These are phyloP conservation scores for Astrocystis sublimbata DNA, from an alignment of 495 filamentous ascomycete species.

Conservation along the genomic window DNA sequence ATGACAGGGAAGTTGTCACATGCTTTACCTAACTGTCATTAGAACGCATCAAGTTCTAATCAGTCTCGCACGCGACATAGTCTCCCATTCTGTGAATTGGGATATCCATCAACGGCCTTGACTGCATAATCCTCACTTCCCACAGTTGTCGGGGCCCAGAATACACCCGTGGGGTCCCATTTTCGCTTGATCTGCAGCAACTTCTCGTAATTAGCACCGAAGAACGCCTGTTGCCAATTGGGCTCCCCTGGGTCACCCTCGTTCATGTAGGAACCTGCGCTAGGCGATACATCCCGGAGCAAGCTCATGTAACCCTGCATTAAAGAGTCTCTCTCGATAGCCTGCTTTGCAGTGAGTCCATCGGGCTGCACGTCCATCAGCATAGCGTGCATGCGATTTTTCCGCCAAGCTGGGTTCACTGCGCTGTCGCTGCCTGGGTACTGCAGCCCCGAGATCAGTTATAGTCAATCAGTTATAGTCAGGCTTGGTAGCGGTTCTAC, in stretches of 20 bases:
- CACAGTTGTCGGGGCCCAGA: conserved; percentile 31
- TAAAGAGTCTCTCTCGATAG: not conserved
- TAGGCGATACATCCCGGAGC: conserved; percentile 36
- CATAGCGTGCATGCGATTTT: conserved; percentile 55
- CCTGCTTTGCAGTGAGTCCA: conserved; percentile 25
- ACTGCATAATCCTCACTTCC: conserved; percentile 11
- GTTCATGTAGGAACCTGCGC: conserved; percentile 31
- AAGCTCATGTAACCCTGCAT: conserved; percentile 19
- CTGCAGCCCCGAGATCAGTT: not conserved
- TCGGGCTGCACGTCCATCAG: conserved; percentile 35
- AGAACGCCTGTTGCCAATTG: conserved; percentile 35
- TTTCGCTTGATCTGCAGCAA: conserved; percentile 50
- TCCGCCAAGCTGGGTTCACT: conserved; percentile 58
- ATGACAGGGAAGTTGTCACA: not conserved
- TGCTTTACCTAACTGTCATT: not conserved
- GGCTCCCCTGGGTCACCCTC: conserved; percentile 49
- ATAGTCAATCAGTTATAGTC: too few species aligned
- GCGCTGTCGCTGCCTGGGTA: conserved; percentile 45
- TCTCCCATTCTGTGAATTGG: conserved; percentile 26
- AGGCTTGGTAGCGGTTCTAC: too few species aligned
- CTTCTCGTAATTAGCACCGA: conserved; percentile 44
- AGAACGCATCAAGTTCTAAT: too few species aligned
- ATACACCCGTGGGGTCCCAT: conserved; percentile 49
- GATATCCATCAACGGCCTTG: conserved; percentile 25
- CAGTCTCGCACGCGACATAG: conserved; percentile 6